Evolutionary conservation across 129 eudicot species (phyloP).

Genomic region (Apium graveolens): DNA sequence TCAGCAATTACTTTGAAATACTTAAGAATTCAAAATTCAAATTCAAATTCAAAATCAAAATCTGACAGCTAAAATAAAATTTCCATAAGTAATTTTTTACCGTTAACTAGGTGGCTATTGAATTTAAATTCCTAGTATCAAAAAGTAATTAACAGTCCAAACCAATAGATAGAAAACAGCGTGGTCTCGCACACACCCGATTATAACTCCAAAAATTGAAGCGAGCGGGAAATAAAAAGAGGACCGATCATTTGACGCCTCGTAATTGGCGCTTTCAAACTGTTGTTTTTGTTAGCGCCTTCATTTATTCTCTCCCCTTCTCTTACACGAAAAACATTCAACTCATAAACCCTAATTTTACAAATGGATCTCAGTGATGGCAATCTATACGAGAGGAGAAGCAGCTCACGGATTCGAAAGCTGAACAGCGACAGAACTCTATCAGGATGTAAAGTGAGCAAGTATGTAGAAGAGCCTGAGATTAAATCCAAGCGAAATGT

Average conservation of each 20-base stretch:
- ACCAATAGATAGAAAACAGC: not conserved
- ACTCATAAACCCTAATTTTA: not conserved
- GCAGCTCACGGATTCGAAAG: conserved; percentile 25
- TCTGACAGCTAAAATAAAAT: too few species aligned
- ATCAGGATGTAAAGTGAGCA: not conserved
- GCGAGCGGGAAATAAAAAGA: not conserved
- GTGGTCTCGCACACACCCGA: not conserved
- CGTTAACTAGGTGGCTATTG: too few species aligned
- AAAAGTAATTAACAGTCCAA: too few species aligned
- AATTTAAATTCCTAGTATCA: too few species aligned
- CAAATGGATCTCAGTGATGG: not conserved
- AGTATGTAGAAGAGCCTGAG: not conserved
- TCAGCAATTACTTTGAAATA: too few species aligned
- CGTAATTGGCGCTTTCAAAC: not conserved
- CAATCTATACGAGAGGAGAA: conserved; percentile 10
- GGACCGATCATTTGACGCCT: not conserved
- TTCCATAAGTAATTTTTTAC: too few species aligned
- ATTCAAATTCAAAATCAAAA: too few species aligned
- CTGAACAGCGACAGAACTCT: not conserved
- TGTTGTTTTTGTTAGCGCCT: not conserved
- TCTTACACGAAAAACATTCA: not conserved
- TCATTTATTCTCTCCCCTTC: not conserved
- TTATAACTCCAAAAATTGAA: not conserved
- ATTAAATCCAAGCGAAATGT: not conserved
- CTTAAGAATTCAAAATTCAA: too few species aligned